Base-by-base conservation (phyloP, 495 filamentous ascomycete genomes). In the Bacidia gigantensis region DNA sequence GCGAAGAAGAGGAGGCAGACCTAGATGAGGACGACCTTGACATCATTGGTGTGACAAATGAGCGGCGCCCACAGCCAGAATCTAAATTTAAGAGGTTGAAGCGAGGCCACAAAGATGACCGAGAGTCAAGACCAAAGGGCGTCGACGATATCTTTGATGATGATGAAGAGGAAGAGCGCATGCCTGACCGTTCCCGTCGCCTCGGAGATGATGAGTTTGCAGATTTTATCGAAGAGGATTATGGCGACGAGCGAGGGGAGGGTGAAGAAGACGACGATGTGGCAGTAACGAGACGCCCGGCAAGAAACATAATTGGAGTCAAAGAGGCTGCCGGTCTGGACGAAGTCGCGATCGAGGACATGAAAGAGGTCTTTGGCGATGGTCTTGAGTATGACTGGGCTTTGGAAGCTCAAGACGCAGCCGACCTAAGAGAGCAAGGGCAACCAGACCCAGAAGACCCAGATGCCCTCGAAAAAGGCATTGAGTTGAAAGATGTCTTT, bases 401-500 rank as follows among this genome's bases (percentile, higher is more conserved):
- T 9, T 68, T 97, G 52, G 82, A 87, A 39, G 72, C 89, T 18
- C 71, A 74, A 41, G 74, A 76, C 54, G 65, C 74, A 22, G 70
- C 78, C 43, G 86, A 88, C 39, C 29, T 50, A n/a, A 22, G 84
- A 84, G 46, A 80, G 83, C 52, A 80, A 79, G 32, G 73, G 76
- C 39, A 80, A 82, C 58, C 78, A 78, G 50, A 86, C 82, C 39
- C 63, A 22, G 60, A 62, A n/a, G 57, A 62, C 46, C 60, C 60
- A 25, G 60, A 62, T 14, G 55, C 52, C 12, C 41, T 55, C 21
- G 26, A 55, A 2, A 62, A 79, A 56, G 70, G 71, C 25, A 73
- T 97, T n/a, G 86, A 96, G 64, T 72, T 98, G 41, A 95, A 95
- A 67, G 90, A 97, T 64, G 89, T 98, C 52, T 97, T 98, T 54